Percentiles rank a stretch among this genome's conserved stretches.
Evolutionary conservation across 2,329 filamentous ascomycete genomes (phyloP).

Genomic region (Ceratocystis harringtonii): DNA sequence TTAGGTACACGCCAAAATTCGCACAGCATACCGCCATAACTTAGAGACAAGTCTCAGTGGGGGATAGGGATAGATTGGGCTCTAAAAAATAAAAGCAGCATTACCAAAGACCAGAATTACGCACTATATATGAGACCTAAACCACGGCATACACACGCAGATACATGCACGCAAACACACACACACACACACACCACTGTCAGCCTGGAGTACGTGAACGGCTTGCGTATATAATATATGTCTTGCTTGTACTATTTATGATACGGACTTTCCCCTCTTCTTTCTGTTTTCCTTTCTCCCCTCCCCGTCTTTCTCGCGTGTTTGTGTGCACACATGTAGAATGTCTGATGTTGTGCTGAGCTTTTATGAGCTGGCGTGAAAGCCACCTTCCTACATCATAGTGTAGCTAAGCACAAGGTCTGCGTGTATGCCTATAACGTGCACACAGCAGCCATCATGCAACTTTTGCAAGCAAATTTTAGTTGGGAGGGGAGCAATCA

Average conservation of each 20-base stretch:
- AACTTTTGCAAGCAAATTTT: background rate
- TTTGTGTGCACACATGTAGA: background rate
- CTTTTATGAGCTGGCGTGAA: background rate
- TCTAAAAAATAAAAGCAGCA: background rate
- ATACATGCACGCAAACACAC: too few species aligned
- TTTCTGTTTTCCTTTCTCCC: background rate
- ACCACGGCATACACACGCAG: too few species aligned
- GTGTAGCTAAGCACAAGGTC: too few species aligned
- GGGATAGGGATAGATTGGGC: background rate
- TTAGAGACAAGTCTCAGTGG: background rate
- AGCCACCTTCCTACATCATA: background rate
- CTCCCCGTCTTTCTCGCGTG: background rate
- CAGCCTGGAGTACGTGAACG: background rate
- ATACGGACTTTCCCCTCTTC: background rate
- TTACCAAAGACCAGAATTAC: background rate
- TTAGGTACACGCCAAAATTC: conserved; percentile 25
- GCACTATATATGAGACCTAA: background rate
- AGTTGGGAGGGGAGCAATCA: background rate
- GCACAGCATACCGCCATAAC: background rate
- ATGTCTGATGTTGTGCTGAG: background rate
- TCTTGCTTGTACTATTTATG: background rate
- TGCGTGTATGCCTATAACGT: too few species aligned
- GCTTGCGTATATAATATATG: background rate
- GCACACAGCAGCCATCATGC: background rate
- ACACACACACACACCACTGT: too few species aligned